Evolutionary conservation across 129 eudicot genomes (phyloP), one percentile per base, ranked within the genome.

Genomic region (Flaveria linearis): DNA sequence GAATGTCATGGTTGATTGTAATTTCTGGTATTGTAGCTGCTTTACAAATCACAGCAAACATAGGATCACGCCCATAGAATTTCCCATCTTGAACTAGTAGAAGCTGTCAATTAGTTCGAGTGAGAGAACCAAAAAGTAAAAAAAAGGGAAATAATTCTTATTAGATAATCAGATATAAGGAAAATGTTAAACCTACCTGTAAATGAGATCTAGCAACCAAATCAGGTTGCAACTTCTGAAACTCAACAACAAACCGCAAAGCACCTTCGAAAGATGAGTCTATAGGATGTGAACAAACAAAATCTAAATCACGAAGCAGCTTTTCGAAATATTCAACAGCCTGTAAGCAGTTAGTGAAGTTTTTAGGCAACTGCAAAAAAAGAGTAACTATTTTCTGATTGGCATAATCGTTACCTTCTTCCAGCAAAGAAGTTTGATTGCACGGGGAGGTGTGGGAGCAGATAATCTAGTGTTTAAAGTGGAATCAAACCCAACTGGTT

Each of bases 391-490:
- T 25, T 63, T 47, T 28, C 68, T 45, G 22, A 72, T 57, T 23
- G 73, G 71, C 83, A 39, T 57, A 25, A 61, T 5, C 5, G 43
- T 61, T 61, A 91, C 98, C 93, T 85, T 84, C 74, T 85, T 85
- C 98, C 98, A 94, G 83, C 86, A 83, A 49, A 94, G 76, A 77
- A 90, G 81, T 79, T 87, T 89, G 49, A 94, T 89, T 76, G 97
- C 86, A 79, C 98, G 97, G 52, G 98, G 98, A 28, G 98, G 98
- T 69, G 97, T 88, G 46, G 98, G 98, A 68, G 98, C 96, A 68
- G 93, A 90, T 83, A 89, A 84, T 82, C 98, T 88, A 85, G 87
- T 82, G 82, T 94, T 94, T 74, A 94, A 77, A 69, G 91, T 94
- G 71, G 93, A 81, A 83, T 94, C 98, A 85, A 94, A 94, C 43